phyloP scores from a whole-genome alignment of 352 stramenopile genomes.

The Halophytophthora batemanensis region DNA sequence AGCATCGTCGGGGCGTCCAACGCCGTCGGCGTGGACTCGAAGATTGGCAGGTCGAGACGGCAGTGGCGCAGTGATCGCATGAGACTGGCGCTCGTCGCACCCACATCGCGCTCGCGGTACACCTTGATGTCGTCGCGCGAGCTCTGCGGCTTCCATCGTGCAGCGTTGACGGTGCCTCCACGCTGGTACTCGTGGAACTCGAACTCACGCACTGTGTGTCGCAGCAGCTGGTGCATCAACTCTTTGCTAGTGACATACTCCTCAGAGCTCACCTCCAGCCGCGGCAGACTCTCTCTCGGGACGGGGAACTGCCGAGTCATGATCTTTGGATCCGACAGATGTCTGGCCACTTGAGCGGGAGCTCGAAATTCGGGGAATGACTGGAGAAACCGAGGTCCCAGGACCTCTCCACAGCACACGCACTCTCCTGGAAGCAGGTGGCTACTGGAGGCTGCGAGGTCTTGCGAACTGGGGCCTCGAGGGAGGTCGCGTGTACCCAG shows the following conservation, averaged over 20 bases:
- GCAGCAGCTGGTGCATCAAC: constrained; percentile 37
- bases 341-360: no score
- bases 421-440: no score
- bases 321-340: no score
- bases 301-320: constrained; percentile 42
- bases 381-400: no score
- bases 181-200: constrained; percentile 33
- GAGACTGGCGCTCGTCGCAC: constrained; percentile 24
- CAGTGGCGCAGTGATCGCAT: constrained; percentile 22
- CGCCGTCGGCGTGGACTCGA: constrained; percentile 25
- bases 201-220: constrained; percentile 45
- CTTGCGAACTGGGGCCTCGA: no score
- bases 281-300: constrained; percentile 31
- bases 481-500: no score
- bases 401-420: no score
- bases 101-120: constrained; percentile 36
- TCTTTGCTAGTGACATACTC: constrained; percentile 32
- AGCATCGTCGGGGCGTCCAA: constrained; percentile 38
- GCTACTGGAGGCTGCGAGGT: no score
- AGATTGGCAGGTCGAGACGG: constrained; percentile 27
- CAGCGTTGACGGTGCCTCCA: constrained; percentile 33
- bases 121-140: constrained; percentile 39
- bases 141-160: constrained; percentile 42
- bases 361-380: no score
- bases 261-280: constrained; percentile 22